Base-by-base conservation (phyloP, 2,329 filamentous ascomycete species). In the Talaromyces sp. region DNA sequence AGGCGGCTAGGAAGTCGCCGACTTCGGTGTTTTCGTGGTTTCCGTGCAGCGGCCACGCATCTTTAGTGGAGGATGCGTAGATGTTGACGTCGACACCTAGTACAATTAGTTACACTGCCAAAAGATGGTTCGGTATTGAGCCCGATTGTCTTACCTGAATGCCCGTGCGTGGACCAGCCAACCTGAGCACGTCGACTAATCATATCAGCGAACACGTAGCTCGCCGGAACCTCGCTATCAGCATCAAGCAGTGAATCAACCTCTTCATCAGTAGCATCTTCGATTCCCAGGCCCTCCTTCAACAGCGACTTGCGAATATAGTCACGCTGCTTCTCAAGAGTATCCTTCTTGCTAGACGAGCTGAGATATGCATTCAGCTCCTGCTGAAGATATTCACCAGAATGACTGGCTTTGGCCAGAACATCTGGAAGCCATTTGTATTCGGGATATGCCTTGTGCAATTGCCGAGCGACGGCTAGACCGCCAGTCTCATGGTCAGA, bases 401-500 rank as follows among this genome's bases (percentile, higher is more conserved):
- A 89, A 70, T 87, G 83, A 12, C 89, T 92, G 7, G 90, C 89
- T 66, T 93, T 93, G 68, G 89, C 88, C 2, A 99, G 86, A 18
- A 90, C 88, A 46, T 84, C 80, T 1, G 95, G 95, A 70, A 91
- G 90, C 95, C 95, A 99, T 60, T 83, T 78, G 72, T 90, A 90
- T 42, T 87, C 79, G 0, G 88, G 87, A 69, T 91, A 91, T 23
- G 80, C 74, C 44, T 81, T 68, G 70, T 86, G 79, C 35, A 87
- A 78, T 75, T 91, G 95, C 69, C 91, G 84, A 28, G 93, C 93
- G 18, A 88, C 86, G 2, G 92, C 84, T 2, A 99, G 82, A 48
- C 95, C 95, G 31, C 95, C 95, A 0, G 95, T 99, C 75, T 99
- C 95, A 74, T 99, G 95, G 76, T 99, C 95, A 63, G 91, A 96